phyloP scores from a whole-genome alignment of 176 grass and related monocot species.

The Oryza australiensis region DNA sequence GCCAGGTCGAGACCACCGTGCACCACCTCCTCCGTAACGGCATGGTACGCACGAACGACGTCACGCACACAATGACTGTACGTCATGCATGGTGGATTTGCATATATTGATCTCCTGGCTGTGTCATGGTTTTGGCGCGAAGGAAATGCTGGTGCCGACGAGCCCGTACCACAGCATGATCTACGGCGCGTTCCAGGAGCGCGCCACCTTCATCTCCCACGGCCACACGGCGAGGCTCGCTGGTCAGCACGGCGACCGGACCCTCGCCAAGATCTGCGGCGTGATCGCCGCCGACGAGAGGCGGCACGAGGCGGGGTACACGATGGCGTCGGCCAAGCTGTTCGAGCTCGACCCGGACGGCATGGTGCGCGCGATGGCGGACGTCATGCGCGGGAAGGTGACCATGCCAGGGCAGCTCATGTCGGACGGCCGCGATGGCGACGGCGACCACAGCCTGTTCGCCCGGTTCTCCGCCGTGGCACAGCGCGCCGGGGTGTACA shows the following conservation, averaged over 20 bases:
- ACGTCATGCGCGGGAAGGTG: constrained; percentile 41
- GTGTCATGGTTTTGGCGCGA: not conserved
- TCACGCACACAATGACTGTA: too few relatives aligned
- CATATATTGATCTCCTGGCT: not conserved
- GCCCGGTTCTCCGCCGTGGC: constrained; percentile 34
- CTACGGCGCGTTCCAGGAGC: constrained; percentile 42
- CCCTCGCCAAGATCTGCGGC: constrained; percentile 37
- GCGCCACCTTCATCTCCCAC: constrained; percentile 41
- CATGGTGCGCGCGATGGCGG: constrained; percentile 28
- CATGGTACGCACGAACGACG: constrained; percentile 6
- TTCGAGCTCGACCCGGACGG: constrained; percentile 41
- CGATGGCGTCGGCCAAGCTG: constrained; percentile 8
- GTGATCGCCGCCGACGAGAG: constrained; percentile 46
- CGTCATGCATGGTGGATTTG: not conserved
- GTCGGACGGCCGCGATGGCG: constrained; percentile 25
- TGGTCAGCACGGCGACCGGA: constrained; percentile 22
- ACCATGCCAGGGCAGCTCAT: constrained; percentile 43
- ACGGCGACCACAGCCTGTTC: not conserved
- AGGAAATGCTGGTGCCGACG: not conserved
- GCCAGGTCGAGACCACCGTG: constrained; percentile 39
- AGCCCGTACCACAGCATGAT: constrained; percentile 34
- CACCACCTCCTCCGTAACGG: constrained; percentile 45
- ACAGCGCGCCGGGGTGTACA: constrained; percentile 33
- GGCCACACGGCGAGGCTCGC: constrained; percentile 28
- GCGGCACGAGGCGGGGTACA: constrained; percentile 43